Evolutionary conservation across 2,329 filamentous ascomycete genomes (phyloP), one percentile per base, ranked within the genome.

Genomic region (Colletotrichum viniferum): DNA sequence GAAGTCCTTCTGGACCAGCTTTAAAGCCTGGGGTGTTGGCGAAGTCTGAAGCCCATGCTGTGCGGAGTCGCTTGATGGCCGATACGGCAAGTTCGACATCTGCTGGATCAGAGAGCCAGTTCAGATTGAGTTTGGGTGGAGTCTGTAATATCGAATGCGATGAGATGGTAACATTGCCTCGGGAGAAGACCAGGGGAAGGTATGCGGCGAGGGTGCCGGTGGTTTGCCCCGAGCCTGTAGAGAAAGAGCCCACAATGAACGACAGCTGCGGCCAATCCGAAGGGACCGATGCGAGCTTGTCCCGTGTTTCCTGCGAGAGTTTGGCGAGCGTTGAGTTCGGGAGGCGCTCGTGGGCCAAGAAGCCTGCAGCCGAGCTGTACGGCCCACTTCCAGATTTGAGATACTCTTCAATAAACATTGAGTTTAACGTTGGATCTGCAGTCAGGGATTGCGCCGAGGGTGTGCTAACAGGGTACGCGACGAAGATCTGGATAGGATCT

Each of bases 401-500:
- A 16, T 76, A 76, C n/a, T 76, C 70, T 10, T 60, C 21, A 21
- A 76, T 30, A 16, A 66, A 65, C 2, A 18, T 56, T 2, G 56
- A 43, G 48, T 65, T 28, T 14, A 62, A 28, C 0, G 60, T 48
- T 14, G 71, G 71, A 34, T 74, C 63, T n/a, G 66, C 66, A 13
- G 66, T 66, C 16, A 76, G 64, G 28, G 70, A 69, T 30, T 73
- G 70, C 4, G 68, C 71, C 2, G 70, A 68, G 12, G 64, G 60
- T 16, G 65, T 76, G 48, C 32, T 66, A 13, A 76, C 71, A 36
- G 70, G 70, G 36, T 64, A 73, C 7, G 70, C 69, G 43, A 76
- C 69, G 30, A 68, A 73, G 13, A 76, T 68, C 74, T 96, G 90
- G 28, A 98, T 87, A 0, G 97, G 98, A 4, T 90, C 92, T 76